Evolutionary conservation across 1,284 basidiomycete species (phyloP), one percentile per base, ranked within the genome.

Genomic region (Puccinia sorghi): DNA sequence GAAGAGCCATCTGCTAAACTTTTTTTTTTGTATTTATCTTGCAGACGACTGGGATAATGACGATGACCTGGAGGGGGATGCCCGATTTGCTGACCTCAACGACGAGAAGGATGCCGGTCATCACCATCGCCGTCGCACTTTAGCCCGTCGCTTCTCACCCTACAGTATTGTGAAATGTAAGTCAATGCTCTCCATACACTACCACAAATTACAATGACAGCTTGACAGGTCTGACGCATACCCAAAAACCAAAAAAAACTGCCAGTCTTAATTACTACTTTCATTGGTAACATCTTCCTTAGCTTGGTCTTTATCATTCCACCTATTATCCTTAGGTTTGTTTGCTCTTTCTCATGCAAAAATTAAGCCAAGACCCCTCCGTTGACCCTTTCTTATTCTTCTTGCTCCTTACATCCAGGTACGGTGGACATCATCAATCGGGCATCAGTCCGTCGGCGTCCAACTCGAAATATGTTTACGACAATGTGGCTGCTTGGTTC

Each of bases 401-500:
- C 32, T 32, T 32, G 32, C 15, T 39, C 0, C n/a, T 17, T 50
- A 15, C 17, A 9, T 39, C 1, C 25, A 78, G 75, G 15, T 78
- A 25, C 43, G 25, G 17, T 22, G 75, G 75, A 6, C 71, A 61
- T 32, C 71, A 70, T 39, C 37, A 70, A 63, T 48, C 41, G 7
- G 75, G 67, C 3, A 56, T 71, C 20, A 50, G 20, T 39, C 52
- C 64, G 12, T 22, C 32, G 12, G 66, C 50, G 20, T 1, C 1
- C 3, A 66, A 39, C 12, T 25, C 66, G 12, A 54, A 67, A 32
- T 71, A 50, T 22, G 48, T 78, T 41, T 70, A 78, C 54, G 87
- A 89, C 80, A 92, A 91, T 82, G 84, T 91, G 69, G 87, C 90
- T 82, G 89, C 90, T 12, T 92, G 91, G 91, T 86, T 91, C 7